These are phyloP conservation scores for Kwoniella sp. DNA, from an alignment of 768 basidiomycete species.

Conservation along the genomic window DNA sequence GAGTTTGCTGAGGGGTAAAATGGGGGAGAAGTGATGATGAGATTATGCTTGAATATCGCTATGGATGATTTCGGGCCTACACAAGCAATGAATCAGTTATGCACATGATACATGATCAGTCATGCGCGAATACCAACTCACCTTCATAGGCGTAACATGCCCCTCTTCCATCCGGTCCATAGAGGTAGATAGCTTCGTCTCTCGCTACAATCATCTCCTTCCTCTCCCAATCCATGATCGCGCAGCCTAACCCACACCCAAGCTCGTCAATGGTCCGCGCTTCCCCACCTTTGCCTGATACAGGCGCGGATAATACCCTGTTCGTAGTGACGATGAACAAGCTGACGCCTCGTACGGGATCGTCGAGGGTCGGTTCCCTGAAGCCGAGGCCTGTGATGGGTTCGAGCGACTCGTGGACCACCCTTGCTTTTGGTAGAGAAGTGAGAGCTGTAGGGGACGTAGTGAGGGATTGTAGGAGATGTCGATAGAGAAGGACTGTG, in stretches of 20 bases:
- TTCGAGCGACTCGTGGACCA: conserved; percentile 77
- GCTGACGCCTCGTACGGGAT: conserved; percentile 56
- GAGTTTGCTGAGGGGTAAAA: conserved; percentile 69
- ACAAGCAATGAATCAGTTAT: no score
- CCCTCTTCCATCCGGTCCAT: conserved; percentile 76
- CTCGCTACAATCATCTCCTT: conserved; percentile 77
- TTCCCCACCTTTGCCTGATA: conserved; percentile 67
- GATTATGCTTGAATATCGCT: conserved; percentile 74
- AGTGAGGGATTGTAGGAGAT: conserved; percentile 84
- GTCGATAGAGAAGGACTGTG: conserved; percentile 84
- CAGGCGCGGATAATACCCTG: conserved; percentile 69
- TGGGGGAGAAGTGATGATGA: conserved; percentile 86
- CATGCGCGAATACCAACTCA: no score
- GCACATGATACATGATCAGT: no score
- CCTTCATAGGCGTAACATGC: conserved; percentile 92
- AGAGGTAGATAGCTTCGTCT: conserved; percentile 89
- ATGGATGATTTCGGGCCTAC: conserved; percentile 76
- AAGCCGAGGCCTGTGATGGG: conserved; percentile 93
- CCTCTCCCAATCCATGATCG: conserved; percentile 70
- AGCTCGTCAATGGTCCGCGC: conserved; percentile 79
- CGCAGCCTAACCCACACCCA: conserved; percentile 81
- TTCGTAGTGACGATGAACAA: conserved; percentile 87
- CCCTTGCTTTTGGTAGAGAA: conserved; percentile 79
- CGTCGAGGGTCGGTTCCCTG: conserved; percentile 60
- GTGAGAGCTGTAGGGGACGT: conserved; percentile 67